Conservation (phyloP, 2,329 filamentous ascomycete genomes). For the Pseudocercospora fuligena region DNA sequence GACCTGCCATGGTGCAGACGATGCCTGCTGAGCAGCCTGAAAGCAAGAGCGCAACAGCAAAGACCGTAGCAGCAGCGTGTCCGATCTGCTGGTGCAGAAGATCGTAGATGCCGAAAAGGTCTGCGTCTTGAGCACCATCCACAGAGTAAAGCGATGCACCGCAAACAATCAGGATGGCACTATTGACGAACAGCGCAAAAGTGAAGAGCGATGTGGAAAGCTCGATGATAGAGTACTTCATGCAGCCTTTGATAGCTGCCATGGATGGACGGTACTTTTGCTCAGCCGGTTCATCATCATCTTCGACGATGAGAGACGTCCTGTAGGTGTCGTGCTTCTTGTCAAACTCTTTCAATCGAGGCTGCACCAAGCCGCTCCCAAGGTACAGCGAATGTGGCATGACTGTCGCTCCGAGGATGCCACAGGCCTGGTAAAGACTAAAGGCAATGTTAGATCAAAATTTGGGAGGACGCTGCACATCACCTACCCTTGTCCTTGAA, state of each 20-base stretch:
- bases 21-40: slow-evolving; percentile 83
- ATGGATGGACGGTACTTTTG: slow-evolving; percentile 46
- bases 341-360: slow-evolving; percentile 68
- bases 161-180: slow-evolving; percentile 56
- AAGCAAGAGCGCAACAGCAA: slow-evolving; percentile 78
- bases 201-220: slow-evolving; percentile 47
- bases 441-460: slow-evolving; percentile 23
- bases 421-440: slow-evolving; percentile 70
- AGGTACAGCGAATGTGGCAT: slow-evolving; percentile 73
- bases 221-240: slow-evolving; percentile 48
- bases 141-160: slow-evolving; percentile 74
- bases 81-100: slow-evolving; percentile 72
- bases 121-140: slow-evolving; percentile 64
- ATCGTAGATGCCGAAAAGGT: slow-evolving; percentile 82
- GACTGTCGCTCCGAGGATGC: slow-evolving; percentile 76
- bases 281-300: slow-evolving; percentile 32
- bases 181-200: slow-evolving; percentile 51
- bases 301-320: slow-evolving; percentile 22
- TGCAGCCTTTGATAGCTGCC: slow-evolving; percentile 45
- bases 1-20: slow-evolving; percentile 85
- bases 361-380: slow-evolving; percentile 71
- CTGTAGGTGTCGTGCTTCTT: slow-evolving; percentile 60
- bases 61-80: slow-evolving; percentile 78
- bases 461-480: not conserved
- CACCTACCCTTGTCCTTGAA: slow-evolving; percentile 60